A percentile compares a stretch with the other conserved stretches of the same genome.
These are phyloP conservation scores for Thermochaetoides dissita DNA, from an alignment of 2,329 filamentous ascomycete species.

Conservation along the genomic window DNA sequence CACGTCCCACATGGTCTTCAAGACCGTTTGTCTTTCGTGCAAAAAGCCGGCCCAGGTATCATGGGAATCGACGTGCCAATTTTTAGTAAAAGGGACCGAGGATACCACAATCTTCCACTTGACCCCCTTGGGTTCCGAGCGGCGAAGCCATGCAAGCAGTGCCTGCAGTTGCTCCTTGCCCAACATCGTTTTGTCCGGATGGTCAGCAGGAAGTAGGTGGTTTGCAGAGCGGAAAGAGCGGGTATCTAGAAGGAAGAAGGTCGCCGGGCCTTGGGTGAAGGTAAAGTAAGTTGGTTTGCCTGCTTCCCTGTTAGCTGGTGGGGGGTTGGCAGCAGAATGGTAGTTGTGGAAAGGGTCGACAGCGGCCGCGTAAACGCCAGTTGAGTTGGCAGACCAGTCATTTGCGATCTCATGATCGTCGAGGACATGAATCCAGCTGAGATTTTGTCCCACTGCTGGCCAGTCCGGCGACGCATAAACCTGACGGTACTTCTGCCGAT, in stretches of 20 bases:
- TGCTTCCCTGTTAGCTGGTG: slow-evolving; percentile 36
- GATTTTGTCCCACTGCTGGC: slow-evolving; percentile 55
- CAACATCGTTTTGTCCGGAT: slow-evolving; percentile 70
- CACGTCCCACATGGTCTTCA: slow-evolving; percentile 87
- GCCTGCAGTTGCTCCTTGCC: slow-evolving; percentile 66
- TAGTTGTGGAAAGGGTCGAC: slow-evolving; percentile 79
- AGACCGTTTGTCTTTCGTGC: slow-evolving; percentile 59
- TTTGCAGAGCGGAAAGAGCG: slow-evolving; percentile 69
- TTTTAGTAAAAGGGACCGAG: slow-evolving; percentile 91
- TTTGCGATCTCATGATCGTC: slow-evolving; percentile 96
- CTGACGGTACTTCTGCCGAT: slow-evolving; percentile 82
- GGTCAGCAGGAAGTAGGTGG: slow-evolving; percentile 38
- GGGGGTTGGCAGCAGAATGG: slow-evolving; percentile 73
- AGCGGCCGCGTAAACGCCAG: slow-evolving; percentile 65
- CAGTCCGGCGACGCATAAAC: slow-evolving; percentile 95
- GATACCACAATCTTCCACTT: slow-evolving; percentile 90
- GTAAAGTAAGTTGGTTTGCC: slow-evolving; percentile 66
- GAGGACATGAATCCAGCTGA: slow-evolving; percentile 96
- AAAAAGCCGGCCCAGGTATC: slow-evolving; percentile 96
- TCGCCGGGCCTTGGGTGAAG: slow-evolving; percentile 79
- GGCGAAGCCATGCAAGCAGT: slow-evolving; percentile 61
- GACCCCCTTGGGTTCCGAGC: slow-evolving; percentile 59
- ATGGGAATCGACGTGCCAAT: slow-evolving; percentile 76
- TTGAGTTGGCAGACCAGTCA: slow-evolving; percentile 75
- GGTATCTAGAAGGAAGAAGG: slow-evolving; percentile 91